Evolutionary conservation across 768 basidiomycete genomes (phyloP), one percentile per base, ranked within the genome.

Genomic region (Mycena filopes): DNA sequence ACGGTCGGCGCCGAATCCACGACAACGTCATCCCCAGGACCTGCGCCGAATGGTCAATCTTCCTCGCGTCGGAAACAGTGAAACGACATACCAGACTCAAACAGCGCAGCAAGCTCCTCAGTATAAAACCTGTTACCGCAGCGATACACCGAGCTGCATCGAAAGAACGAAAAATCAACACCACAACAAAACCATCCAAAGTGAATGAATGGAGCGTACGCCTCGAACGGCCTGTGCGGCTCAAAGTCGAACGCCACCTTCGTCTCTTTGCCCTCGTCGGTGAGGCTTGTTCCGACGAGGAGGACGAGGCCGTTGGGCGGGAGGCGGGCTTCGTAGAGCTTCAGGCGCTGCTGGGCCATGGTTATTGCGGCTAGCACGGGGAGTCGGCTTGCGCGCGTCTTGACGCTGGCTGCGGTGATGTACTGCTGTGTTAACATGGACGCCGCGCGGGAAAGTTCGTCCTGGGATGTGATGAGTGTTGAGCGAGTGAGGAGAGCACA

Each of bases 41-140:
- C n/a, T n/a, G n/a, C n/a, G n/a, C n/a, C n/a, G n/a, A n/a, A n/a
- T n/a, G n/a, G n/a, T n/a, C n/a, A n/a, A n/a, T n/a, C n/a, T n/a
- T n/a, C n/a, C n/a, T n/a, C n/a, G n/a, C n/a, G n/a, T n/a, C n/a
- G n/a, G n/a, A n/a, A n/a, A n/a, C n/a, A n/a, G n/a, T n/a, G n/a
- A n/a, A n/a, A n/a, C n/a, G n/a, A n/a, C n/a, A n/a, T n/a, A n/a
- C n/a, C 98, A 21, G 94, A 96, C 79, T 99, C 97, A 67, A 99
- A 87, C 51, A 99, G 89, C 75, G 99, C 98, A 28, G 94, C 93
- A 23, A 99, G 86, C 0, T 96, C 96, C 74, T 98, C 98, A 1
- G 98, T 99, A 83, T 99, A 97, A 82, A 99, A 99, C 78, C 97
- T 98, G 84, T 98, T 98, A 85, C 99, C 98, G 76, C 98, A 99